Evolutionary conservation across 1,139 yeast species (phyloP).

Genomic region (Suhomyces yuchorum): DNA sequence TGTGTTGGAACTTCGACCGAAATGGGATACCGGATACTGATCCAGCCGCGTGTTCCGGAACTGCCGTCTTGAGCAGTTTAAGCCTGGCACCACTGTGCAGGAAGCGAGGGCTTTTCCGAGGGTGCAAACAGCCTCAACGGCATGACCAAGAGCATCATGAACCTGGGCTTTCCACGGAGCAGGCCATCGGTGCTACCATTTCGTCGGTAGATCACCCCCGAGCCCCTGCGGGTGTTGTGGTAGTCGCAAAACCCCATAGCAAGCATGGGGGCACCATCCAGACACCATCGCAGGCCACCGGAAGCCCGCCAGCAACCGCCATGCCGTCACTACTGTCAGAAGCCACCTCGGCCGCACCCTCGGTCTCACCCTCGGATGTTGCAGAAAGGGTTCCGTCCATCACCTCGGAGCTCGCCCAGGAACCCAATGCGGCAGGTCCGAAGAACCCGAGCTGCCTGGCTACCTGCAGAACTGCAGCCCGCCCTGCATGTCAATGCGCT

Average conservation of each 20-base stretch:
- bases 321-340: no score
- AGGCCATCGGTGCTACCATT: no score
- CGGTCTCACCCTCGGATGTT: background rate
- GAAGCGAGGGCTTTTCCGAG: background rate
- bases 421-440: slow-evolving; percentile 1
- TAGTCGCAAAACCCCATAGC: no score
- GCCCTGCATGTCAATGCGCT: background rate
- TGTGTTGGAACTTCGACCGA: slow-evolving; percentile 21
- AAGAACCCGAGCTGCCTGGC: slow-evolving; percentile 3
- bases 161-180: no score
- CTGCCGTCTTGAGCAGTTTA: background rate
- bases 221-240: no score
- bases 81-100: background rate
- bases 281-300: no score
- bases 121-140: background rate
- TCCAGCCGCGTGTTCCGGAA: background rate
- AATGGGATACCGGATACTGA: background rate
- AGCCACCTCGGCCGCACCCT: no score
- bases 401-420: background rate
- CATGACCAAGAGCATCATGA: background rate
- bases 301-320: no score
- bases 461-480: background rate
- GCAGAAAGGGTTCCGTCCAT: background rate
- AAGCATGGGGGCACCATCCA: no score
- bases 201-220: no score